Evolutionary conservation across 306 rosid species (phyloP).

Genomic region (Alnus rubra): DNA sequence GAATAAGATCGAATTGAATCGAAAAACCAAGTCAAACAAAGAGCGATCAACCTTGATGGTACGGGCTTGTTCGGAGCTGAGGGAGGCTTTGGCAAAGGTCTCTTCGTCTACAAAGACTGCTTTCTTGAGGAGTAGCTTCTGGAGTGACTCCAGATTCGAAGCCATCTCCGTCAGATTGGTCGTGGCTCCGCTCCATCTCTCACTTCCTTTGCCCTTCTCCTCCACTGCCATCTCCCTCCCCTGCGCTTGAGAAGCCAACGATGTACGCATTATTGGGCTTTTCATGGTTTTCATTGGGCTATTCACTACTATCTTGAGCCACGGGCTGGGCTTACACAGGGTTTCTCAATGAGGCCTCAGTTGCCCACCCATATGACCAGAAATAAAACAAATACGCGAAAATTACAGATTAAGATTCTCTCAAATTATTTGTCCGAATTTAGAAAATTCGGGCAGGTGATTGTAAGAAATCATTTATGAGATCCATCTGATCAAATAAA

Average conservation of each 20-base stretch:
- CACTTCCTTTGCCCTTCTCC: constrained; percentile 62
- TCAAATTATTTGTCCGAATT: too few relatives aligned
- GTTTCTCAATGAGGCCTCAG: too few relatives aligned
- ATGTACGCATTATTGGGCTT: background rate
- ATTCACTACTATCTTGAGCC: background rate
- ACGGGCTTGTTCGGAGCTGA: constrained; percentile 87
- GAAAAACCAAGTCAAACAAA: background rate
- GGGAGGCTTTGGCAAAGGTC: constrained; percentile 83
- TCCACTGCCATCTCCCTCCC: constrained; percentile 44
- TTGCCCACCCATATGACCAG: too few relatives aligned
- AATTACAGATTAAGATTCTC: too few relatives aligned
- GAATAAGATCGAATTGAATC: background rate
- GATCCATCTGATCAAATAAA: too few relatives aligned
- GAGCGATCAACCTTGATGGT: constrained; percentile 57
- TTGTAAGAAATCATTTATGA: too few relatives aligned
- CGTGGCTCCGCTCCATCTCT: constrained; percentile 90
- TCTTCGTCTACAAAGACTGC: constrained; percentile 87
- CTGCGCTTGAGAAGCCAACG: background rate
- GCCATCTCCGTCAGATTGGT: constrained; percentile 85
- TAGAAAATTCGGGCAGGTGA: too few relatives aligned
- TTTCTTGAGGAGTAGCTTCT: constrained; percentile 79
- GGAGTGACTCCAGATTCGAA: constrained; percentile 76
- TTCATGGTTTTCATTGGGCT: background rate
- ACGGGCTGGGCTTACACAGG: background rate
- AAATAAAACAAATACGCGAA: too few relatives aligned